Percentiles rank a stretch among this genome's conserved stretches.
phyloP scores from a whole-genome alignment of 805 yeast genomes.

The Yarrowia osloensis region DNA sequence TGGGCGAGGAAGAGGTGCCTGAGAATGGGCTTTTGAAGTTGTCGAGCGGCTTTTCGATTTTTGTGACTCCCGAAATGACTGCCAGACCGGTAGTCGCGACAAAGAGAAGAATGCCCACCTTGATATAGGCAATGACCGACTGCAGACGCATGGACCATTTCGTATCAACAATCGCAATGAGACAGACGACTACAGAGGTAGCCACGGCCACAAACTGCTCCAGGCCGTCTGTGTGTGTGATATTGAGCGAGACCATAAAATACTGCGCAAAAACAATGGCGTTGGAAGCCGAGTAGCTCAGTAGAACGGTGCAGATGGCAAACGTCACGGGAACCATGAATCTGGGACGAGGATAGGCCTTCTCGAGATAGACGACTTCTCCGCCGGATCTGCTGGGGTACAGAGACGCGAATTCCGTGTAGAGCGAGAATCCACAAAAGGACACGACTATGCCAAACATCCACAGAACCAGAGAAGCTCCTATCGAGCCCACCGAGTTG shows the following conservation, averaged over 20 bases:
- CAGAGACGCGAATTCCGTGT: conserved; percentile 10
- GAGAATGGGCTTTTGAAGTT: conserved; percentile 10
- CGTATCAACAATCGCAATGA: background rate
- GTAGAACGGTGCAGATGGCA: background rate
- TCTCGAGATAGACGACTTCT: conserved; percentile 5
- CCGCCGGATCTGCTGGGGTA: conserved; percentile 36
- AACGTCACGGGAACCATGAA: conserved; percentile 14
- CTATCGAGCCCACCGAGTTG: conserved; percentile 59
- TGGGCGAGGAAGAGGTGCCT: background rate
- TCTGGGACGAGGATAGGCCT: conserved; percentile 6
- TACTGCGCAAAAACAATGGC: conserved; percentile 13
- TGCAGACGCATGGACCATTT: conserved; percentile 15
- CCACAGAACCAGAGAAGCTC: conserved; percentile 59
- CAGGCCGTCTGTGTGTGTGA: background rate
- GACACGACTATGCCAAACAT: conserved; percentile 47
- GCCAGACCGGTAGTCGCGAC: background rate
- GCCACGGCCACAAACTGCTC: conserved; percentile 6
- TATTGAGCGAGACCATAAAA: background rate
- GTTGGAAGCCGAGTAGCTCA: conserved; percentile 11
- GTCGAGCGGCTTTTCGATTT: background rate
- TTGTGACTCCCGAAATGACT: background rate
- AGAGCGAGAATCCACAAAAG: conserved; percentile 1
- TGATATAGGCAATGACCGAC: conserved; percentile 2
- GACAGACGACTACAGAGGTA: background rate
- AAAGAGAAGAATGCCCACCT: conserved; percentile 2